phyloP scores from a whole-genome alignment of 441 rosid genomes.

The Pelargonium myrrhifolium region DNA sequence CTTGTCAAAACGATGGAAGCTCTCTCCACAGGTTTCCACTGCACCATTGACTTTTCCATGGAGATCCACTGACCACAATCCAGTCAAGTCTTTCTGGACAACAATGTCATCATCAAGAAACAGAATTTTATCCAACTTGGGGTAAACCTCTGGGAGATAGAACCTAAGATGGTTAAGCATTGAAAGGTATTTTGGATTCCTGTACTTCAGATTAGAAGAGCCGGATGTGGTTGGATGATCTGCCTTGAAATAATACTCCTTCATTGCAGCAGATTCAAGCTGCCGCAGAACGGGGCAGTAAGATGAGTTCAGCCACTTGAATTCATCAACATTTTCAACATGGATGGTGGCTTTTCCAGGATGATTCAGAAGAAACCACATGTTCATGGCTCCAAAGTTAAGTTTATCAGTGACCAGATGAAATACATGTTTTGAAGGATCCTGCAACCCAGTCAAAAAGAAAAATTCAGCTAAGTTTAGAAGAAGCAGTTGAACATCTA shows the following conservation, averaged over 20 bases:
- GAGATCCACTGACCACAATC: conserved; percentile 45
- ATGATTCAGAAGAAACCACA: conserved; percentile 91
- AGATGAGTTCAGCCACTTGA: conserved; percentile 52
- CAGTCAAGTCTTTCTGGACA: conserved; percentile 74
- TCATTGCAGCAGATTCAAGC: conserved; percentile 93
- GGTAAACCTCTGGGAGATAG: conserved; percentile 85
- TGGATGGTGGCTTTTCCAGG: conserved; percentile 71
- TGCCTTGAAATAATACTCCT: conserved; percentile 93
- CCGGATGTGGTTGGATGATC: conserved; percentile 84
- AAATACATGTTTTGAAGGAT: conserved; percentile 85
- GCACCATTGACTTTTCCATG: conserved; percentile 90
- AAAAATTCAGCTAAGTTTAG: background rate
- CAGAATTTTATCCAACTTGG: conserved; percentile 64
- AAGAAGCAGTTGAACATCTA: background rate
- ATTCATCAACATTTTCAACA: conserved; percentile 72
- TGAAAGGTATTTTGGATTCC: conserved; percentile 18
- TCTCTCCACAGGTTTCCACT: conserved; percentile 96
- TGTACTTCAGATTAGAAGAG: conserved; percentile 39
- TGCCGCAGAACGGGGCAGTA: conserved; percentile 94
- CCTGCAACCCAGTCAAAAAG: conserved; percentile 28
- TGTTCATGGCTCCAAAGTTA: conserved; percentile 87
- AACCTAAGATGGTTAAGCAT: conserved; percentile 86
- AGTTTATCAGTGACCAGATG: conserved; percentile 79
- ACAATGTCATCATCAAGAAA: conserved; percentile 92
- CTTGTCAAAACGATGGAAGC: conserved; percentile 77